phyloP scores from a whole-genome alignment of 495 filamentous ascomycete genomes.

The Letharia lupina region DNA sequence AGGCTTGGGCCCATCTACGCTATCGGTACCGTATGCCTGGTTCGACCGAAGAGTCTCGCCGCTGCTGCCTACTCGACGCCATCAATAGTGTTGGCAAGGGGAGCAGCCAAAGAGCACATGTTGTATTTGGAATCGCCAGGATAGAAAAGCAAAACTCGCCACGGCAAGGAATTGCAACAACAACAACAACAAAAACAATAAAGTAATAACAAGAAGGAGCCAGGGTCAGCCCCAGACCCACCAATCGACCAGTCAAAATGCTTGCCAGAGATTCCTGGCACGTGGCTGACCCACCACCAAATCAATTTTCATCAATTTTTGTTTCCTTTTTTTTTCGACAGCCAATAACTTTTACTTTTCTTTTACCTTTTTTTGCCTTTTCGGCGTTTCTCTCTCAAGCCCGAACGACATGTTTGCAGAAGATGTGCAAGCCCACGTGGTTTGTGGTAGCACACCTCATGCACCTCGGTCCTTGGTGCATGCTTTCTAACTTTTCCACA shows the following conservation, averaged over 20 bases:
- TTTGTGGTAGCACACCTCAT: not conserved
- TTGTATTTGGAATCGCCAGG: not conserved
- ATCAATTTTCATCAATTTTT: not conserved
- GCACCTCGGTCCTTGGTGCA: not conserved
- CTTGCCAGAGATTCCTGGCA: not conserved
- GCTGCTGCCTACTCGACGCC: not conserved
- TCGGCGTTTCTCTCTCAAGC: not conserved
- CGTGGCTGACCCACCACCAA: not conserved
- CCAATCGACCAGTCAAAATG: too few relatives aligned
- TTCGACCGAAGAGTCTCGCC: not conserved
- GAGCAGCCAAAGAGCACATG: not conserved
- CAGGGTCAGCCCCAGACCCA: too few relatives aligned
- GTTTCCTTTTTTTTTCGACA: too few relatives aligned
- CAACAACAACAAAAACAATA: too few relatives aligned
- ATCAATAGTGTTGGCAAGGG: not conserved
- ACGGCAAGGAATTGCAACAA: too few relatives aligned
- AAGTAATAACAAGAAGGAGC: too few relatives aligned
- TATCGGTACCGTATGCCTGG: not conserved
- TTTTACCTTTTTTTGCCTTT: too few relatives aligned
- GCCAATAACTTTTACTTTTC: too few relatives aligned
- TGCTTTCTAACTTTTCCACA: not conserved
- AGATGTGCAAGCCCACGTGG: not conserved
- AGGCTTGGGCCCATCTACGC: not conserved
- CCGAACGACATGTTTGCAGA: not conserved
- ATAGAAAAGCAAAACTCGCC: not conserved